Percentiles rank a stretch among this genome's conserved stretches.
Evolutionary conservation across 805 yeast species (phyloP).

Genomic region (Phaffomyces antillensis): DNA sequence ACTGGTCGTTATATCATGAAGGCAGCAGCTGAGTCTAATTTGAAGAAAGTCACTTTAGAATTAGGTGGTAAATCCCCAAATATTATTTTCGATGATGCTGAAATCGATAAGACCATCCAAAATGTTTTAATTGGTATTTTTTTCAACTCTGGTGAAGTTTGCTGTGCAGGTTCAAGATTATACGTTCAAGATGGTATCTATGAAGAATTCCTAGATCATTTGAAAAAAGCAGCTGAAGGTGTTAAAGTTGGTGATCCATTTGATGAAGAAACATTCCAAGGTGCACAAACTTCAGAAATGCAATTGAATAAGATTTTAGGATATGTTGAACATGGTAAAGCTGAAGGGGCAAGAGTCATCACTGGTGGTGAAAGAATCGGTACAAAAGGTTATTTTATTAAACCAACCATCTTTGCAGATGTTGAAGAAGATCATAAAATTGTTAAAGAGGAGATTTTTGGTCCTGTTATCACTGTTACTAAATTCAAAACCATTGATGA

Average conservation of each 20-base stretch:
- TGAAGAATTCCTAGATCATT: constrained; percentile 3
- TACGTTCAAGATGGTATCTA: constrained; percentile 11
- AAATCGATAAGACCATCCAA: constrained; percentile 8
- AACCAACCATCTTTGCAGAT: constrained; percentile 11
- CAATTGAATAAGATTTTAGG: constrained; percentile 8
- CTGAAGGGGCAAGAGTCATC: constrained; percentile 10
- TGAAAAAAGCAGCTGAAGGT: constrained; percentile 9
- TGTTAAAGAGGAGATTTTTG: constrained; percentile 12
- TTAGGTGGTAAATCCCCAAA: constrained; percentile 13
- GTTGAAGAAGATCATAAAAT: constrained; percentile 9
- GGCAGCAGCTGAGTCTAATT: constrained; percentile 12
- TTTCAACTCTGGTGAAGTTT: constrained; percentile 12
- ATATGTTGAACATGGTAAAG: constrained; percentile 9
- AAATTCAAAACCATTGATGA: constrained; percentile 7
- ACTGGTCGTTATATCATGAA: constrained; percentile 11
- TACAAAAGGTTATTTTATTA: constrained; percentile 8
- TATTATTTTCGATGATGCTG: constrained; percentile 11
- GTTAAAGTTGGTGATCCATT: constrained; percentile 12
- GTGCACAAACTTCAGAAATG: constrained; percentile 10
- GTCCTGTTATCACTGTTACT: constrained; percentile 10
- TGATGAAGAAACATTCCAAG: constrained; percentile 11
- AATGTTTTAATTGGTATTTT: constrained; percentile 10
- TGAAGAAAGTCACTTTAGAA: constrained; percentile 11
- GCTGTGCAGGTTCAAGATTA: constrained; percentile 11
- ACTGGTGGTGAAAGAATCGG: constrained; percentile 12